Conservation (phyloP, 164 flowering plant genomes). For the Annona squamosa region DNA sequence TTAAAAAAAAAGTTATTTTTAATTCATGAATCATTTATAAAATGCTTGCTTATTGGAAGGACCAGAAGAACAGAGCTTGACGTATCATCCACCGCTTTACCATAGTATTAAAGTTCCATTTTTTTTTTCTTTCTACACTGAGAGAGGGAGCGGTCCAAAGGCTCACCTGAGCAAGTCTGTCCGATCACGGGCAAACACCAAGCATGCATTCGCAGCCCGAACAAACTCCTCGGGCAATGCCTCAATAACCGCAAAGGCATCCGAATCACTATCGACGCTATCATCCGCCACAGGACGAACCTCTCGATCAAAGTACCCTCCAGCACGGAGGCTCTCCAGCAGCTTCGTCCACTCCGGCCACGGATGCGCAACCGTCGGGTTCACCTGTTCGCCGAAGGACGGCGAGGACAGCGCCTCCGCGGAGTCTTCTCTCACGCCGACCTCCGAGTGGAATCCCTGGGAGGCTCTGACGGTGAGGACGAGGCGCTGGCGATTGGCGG, state of each 20-base stretch:
- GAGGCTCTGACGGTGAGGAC: slow-evolving; percentile 13
- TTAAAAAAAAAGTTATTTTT: too few relatives aligned
- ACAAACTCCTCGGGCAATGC: slow-evolving; percentile 40
- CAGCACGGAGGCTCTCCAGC: slow-evolving; percentile 16
- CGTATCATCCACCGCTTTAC: too few relatives aligned
- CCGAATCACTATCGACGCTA: slow-evolving; percentile 1
- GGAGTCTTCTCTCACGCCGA: slow-evolving; percentile 16
- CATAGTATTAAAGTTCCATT: too few relatives aligned
- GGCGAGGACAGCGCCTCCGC: slow-evolving; percentile 9
- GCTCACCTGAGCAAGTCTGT: slow-evolving; percentile 46
- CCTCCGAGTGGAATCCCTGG: slow-evolving; percentile 23
- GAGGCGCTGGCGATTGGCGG: slow-evolving; percentile 4
- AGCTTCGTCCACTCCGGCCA: slow-evolving; percentile 60
- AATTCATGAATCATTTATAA: too few relatives aligned
- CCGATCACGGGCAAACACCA: slow-evolving; percentile 46
- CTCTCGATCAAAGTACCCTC: slow-evolving; percentile 20
- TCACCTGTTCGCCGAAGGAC: slow-evolving; percentile 2
- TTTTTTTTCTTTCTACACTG: neutral
- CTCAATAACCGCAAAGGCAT: slow-evolving; percentile 20
- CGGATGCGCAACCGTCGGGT: slow-evolving; percentile 19
- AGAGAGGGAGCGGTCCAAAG: neutral
- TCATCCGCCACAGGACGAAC: neutral
- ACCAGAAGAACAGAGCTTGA: too few relatives aligned
- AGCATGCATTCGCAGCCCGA: slow-evolving; percentile 34
- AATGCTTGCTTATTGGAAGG: too few relatives aligned